phyloP scores from a whole-genome alignment of 116 monocot species.

The Iris pallida region DNA sequence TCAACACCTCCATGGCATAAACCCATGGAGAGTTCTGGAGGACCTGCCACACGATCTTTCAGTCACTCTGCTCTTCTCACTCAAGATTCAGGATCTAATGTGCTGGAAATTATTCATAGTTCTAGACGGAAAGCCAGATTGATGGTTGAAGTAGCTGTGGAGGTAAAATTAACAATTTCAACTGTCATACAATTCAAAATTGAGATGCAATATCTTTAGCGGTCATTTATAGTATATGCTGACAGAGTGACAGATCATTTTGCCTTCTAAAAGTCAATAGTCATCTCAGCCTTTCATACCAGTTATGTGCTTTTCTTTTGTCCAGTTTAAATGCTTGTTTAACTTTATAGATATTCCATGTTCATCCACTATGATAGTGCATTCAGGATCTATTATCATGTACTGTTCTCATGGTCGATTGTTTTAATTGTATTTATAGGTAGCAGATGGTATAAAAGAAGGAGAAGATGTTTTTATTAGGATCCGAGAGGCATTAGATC shows the following conservation, averaged over 20 bases:
- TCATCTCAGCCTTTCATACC: not conserved
- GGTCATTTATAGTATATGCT: not conserved
- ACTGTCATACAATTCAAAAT: not conserved
- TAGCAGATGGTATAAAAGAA: constrained; percentile 50
- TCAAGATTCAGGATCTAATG: constrained; percentile 63
- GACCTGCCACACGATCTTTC: constrained; percentile 24
- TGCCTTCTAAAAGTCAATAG: not conserved
- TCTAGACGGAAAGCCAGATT: constrained; percentile 62
- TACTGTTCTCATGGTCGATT: not conserved
- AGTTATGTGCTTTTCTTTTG: not conserved
- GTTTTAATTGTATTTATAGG: constrained; percentile 30
- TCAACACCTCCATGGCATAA: constrained; percentile 40
- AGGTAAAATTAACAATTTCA: constrained; percentile 35
- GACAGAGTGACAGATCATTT: not conserved
- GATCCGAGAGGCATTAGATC: constrained; percentile 73
- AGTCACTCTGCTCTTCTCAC: constrained; percentile 28
- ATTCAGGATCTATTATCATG: not conserved
- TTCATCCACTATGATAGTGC: not conserved
- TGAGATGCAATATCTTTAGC: no score
- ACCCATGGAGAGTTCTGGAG: constrained; percentile 37
- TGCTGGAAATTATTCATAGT: constrained; percentile 63
- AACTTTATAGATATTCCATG: not conserved
- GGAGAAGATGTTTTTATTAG: constrained; percentile 70
- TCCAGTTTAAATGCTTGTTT: not conserved
- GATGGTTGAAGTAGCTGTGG: constrained; percentile 75